These are phyloP conservation scores for Roridomyces roridus DNA, from an alignment of 768 basidiomycete genomes.

Conservation along the genomic window DNA sequence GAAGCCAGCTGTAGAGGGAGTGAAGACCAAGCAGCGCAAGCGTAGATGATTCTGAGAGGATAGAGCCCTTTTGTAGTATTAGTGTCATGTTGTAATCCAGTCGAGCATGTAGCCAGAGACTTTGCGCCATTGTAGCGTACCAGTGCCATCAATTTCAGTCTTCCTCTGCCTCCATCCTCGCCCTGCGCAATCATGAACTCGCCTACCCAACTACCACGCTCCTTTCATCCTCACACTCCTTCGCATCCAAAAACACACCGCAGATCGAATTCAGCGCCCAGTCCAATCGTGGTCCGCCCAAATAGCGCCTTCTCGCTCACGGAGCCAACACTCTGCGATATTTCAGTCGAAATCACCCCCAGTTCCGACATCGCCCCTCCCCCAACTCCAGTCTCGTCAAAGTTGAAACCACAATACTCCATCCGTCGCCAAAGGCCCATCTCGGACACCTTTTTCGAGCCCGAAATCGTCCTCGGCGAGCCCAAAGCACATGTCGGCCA, in stretches of 20 bases:
- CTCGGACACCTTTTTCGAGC: constrained; percentile 2
- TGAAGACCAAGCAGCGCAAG: constrained; percentile 18
- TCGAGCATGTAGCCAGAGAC: too few species aligned
- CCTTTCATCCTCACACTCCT: constrained; percentile 4
- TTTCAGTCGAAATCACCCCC: not conserved
- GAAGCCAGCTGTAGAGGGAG: constrained; percentile 6
- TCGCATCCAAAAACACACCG: constrained; percentile 3
- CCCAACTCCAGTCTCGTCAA: not conserved
- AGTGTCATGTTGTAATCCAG: too few species aligned
- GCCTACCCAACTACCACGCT: not conserved
- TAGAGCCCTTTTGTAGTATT: not conserved
- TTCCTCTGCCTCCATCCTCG: not conserved
- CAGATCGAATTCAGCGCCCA: constrained; percentile 14
- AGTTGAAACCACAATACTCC: constrained; percentile 11
- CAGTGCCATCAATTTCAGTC: not conserved
- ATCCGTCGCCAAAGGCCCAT: constrained; percentile 15
- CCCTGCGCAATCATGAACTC: not conserved
- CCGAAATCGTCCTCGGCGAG: constrained; percentile 9
- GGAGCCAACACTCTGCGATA: not conserved
- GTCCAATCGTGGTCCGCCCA: not conserved
- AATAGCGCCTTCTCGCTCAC: not conserved
- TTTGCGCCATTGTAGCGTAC: too few species aligned
- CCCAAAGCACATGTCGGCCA: constrained; percentile 11
- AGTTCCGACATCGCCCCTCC: not conserved
- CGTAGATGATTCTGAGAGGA: constrained; percentile 4